phyloP scores from a whole-genome alignment of 2,329 filamentous ascomycete genomes.

The Bertia moriformis region DNA sequence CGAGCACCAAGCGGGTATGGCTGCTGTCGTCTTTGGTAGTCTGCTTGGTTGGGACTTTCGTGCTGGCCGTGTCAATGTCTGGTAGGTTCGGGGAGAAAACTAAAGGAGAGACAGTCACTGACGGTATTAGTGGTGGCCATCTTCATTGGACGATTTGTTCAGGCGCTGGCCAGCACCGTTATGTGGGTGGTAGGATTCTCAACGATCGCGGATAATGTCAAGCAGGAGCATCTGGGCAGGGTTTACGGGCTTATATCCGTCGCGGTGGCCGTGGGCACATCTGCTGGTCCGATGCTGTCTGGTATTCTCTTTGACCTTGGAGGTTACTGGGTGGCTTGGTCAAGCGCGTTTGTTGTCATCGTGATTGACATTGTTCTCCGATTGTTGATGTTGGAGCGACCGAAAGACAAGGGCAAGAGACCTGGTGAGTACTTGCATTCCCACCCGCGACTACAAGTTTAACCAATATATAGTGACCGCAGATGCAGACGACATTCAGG shows the following conservation, averaged over 20 bases:
- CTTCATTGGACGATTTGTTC: conserved; percentile 12
- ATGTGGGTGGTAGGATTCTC: conserved; percentile 17
- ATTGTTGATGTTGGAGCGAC: conserved; percentile 12
- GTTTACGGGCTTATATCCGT: conserved; percentile 10
- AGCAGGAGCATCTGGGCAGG: conserved; percentile 10
- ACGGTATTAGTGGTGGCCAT: conserved; percentile 10
- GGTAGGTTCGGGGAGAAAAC: no score
- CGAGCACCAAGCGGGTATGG: conserved; percentile 8
- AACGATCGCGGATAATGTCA: conserved; percentile 12
- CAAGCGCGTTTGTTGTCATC: conserved; percentile 10
- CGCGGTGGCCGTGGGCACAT: conserved; percentile 11
- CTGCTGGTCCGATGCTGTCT: conserved; percentile 11
- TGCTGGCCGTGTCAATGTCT: neutral
- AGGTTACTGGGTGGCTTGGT: conserved; percentile 15
- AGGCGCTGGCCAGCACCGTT: conserved; percentile 11
- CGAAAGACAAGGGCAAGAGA: neutral
- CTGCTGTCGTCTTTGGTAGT: conserved; percentile 11
- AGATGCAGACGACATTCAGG: neutral
- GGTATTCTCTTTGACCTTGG: conserved; percentile 11
- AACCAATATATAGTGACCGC: neutral
- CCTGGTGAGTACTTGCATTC: no score
- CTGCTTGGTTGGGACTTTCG: conserved; percentile 7
- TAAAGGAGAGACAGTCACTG: no score
- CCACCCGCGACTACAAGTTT: no score
- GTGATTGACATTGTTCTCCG: conserved; percentile 12